Base-by-base conservation (phyloP, 768 basidiomycete genomes). In the Russula sp. region DNA sequence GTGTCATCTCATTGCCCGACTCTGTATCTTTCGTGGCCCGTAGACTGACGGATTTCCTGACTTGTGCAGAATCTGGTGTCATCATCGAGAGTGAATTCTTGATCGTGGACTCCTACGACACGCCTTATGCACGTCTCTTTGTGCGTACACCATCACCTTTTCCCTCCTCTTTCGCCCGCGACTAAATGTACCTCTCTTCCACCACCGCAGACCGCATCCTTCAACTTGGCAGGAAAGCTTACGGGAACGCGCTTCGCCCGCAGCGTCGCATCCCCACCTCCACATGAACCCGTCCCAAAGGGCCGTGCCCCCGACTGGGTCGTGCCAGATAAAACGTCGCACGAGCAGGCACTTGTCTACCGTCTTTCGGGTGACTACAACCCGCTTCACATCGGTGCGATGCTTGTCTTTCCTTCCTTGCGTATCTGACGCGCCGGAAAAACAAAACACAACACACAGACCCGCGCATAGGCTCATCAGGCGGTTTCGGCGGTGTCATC, bases 401-500 rank as follows among this genome's bases (percentile, higher is more conserved):
- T 66, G 10, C 5, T 43, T 39, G 18, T 13, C 29, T 4, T 39
- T 5, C 56, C 13, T 16, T 5, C 18, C 18, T 25, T 46, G 10
- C 42, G 36, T 55, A 3, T 38, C 39, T 25, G 36, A 22, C 50
- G 9, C 32, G 39, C 49, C 3, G 29, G 2, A 20, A 29, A 29
- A 29, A 29, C n/a, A 29, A 29, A 29, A 41, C 39, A 11, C 39
- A 41, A 41, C 39, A 16, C 2, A 39, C 42, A 88, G 91, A 93
- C 75, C 89, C 91, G 1, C 71, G 69, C 14, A 83, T 90, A 42
- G 92, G 90, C n/a, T 71, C 83, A 65, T 78, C 76, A 8, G 78
- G 84, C 18, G 90, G 90, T 11, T 93, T 95, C 68, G 89, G 89
- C 2, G 92, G 86, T 51, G 83, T 87, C 41, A 93, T 95, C 68